phyloP scores from a whole-genome alignment of 768 basidiomycete genomes.

The Gloeopeniophorella convolvens region DNA sequence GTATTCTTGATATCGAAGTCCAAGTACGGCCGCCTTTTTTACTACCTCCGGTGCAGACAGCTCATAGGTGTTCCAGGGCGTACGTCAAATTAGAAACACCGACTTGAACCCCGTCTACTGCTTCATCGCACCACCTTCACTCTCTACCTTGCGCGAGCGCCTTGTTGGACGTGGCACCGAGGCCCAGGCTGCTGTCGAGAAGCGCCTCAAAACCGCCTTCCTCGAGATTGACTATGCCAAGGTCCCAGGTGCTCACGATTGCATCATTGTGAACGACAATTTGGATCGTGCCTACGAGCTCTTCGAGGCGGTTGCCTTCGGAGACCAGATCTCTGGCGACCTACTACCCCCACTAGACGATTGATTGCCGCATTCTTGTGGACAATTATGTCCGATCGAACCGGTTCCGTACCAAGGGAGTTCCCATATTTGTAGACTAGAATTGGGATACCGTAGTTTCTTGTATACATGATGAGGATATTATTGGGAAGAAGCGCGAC shows the following conservation, averaged over 20 bases:
- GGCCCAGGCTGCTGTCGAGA: constrained; percentile 59
- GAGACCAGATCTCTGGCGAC: constrained; percentile 56
- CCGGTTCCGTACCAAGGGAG: neutral
- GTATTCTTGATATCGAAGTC: constrained; percentile 93
- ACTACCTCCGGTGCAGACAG: neutral
- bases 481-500: neutral
- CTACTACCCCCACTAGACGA: constrained; percentile 59
- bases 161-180: constrained; percentile 83
- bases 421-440: neutral
- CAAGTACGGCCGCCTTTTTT: constrained; percentile 51
- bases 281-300: constrained; percentile 73
- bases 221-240: constrained; percentile 82
- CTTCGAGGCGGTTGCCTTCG: constrained; percentile 74
- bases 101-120: constrained; percentile 79
- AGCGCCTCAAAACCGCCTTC: constrained; percentile 70
- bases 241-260: constrained; percentile 64
- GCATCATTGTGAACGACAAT: constrained; percentile 88
- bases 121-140: constrained; percentile 86
- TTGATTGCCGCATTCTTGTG: constrained; percentile 21
- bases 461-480: neutral
- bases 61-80: constrained; percentile 51
- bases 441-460: neutral
- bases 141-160: constrained; percentile 62
- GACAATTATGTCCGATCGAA: neutral
- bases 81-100: constrained; percentile 84